A percentile compares a stretch with the other conserved stretches of the same genome.
These are phyloP conservation scores for Trichophyton benhamiae DNA, from an alignment of 2,329 filamentous ascomycete genomes.

Conservation along the genomic window DNA sequence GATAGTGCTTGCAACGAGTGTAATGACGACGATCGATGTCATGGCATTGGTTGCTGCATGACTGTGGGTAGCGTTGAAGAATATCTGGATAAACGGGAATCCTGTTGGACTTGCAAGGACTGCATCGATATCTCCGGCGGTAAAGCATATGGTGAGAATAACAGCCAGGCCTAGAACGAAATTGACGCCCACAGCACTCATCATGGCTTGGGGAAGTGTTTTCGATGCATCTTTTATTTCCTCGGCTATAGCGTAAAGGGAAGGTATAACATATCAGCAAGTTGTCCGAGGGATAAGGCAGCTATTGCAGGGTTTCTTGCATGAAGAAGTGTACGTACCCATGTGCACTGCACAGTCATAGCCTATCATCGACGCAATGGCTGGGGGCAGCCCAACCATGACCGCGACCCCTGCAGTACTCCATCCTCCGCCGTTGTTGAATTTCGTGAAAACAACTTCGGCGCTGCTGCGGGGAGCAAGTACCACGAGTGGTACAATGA, in stretches of 20 bases:
- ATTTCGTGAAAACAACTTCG: conserved; percentile 29
- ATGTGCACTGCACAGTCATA: conserved; percentile 36
- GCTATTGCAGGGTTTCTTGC: background rate
- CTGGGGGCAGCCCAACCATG: conserved; percentile 30
- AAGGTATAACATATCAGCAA: background rate
- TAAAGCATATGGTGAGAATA: conserved; percentile 45
- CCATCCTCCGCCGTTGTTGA: conserved; percentile 34
- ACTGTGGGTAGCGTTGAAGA: conserved; percentile 40
- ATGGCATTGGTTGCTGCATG: conserved; percentile 40
- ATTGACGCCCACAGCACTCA: conserved; percentile 40
- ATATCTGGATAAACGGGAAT: conserved; percentile 50
- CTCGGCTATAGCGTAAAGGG: conserved; percentile 21
- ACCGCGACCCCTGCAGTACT: conserved; percentile 24
- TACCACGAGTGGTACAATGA: conserved; percentile 34
- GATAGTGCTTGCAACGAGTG: conserved; percentile 39
- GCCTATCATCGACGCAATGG: conserved; percentile 31
- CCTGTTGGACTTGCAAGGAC: conserved; percentile 37
- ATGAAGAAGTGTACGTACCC: conserved; percentile 23
- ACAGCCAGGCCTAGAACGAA: conserved; percentile 44
- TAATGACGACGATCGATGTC: conserved; percentile 39
- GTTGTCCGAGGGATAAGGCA: conserved; percentile 1
- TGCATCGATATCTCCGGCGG: conserved; percentile 37
- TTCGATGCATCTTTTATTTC: conserved; percentile 37
- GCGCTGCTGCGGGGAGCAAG: conserved; percentile 29
- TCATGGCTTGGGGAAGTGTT: conserved; percentile 41